Percentiles rank a stretch among this genome's conserved stretches.
phyloP scores from a whole-genome alignment of 257 asterid genomes.

The Solanum bukasovii region DNA sequence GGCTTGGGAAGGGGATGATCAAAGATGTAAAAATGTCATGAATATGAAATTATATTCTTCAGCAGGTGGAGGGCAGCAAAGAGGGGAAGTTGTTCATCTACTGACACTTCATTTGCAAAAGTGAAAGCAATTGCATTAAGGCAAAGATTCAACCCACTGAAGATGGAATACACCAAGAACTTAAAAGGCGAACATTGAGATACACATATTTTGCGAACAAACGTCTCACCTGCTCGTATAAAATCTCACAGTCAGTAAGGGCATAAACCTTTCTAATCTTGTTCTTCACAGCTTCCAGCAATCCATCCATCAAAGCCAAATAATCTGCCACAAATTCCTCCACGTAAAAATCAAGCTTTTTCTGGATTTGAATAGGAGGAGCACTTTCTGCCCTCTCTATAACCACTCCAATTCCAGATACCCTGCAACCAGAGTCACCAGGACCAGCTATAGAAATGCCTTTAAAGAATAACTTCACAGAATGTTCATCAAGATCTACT shows the following conservation, averaged over 20 bases:
- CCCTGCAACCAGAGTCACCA: constrained; percentile 51
- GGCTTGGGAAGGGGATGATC: neutral
- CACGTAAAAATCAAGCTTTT: constrained; percentile 77
- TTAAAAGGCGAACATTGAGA: neutral
- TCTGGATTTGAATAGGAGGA: constrained; percentile 63
- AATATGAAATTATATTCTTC: neutral
- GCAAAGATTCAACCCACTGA: neutral
- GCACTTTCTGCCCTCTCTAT: constrained; percentile 34
- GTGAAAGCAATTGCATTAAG: neutral
- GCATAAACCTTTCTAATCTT: constrained; percentile 41
- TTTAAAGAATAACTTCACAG: constrained; percentile 58
- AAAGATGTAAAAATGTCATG: neutral
- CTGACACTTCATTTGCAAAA: neutral
- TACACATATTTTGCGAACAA: neutral
- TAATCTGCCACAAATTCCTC: constrained; percentile 72
- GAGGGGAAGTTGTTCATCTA: neutral
- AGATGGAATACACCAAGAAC: neutral
- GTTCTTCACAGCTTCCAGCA: constrained; percentile 52
- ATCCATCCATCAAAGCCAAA: constrained; percentile 89
- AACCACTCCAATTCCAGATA: constrained; percentile 91
- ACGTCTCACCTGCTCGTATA: constrained; percentile 66
- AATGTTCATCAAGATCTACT: constrained; percentile 36
- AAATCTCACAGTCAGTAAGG: constrained; percentile 52
- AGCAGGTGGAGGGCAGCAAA: neutral
- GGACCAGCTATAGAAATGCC: constrained; percentile 65